Evolutionary conservation across 371 early-diverging fungal species (phyloP), one percentile per base, ranked within the genome.

Genomic region (Zychaea mexicana): DNA sequence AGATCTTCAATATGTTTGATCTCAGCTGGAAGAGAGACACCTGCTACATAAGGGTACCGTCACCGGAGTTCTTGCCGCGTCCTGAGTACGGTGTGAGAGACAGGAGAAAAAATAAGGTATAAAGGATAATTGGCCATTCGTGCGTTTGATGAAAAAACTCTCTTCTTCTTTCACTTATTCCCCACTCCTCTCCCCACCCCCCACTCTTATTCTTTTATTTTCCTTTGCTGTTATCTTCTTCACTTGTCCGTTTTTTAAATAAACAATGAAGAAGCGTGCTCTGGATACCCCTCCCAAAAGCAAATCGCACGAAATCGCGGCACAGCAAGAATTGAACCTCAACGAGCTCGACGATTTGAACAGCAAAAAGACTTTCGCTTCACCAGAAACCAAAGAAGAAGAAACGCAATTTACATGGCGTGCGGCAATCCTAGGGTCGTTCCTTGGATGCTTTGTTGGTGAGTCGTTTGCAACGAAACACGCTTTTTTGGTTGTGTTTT

Each of bases 341-440:
- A 36, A 36, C 36, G 2, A 36, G 8, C 3, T 49, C 6, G 49
- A 49, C 24, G 22, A 49, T 30, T 12, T 42, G 42, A 42, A 42
- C 13, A 6, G 5, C 33, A 33, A 8, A 33, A 33, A 33, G 8
- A 33, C 33, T 8, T 33, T 33, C 45, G 13, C 26, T 7, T 7
- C 38, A 36, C 38, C 38, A 36, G 38, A 36, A 36, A 36, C 38
- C 9, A 36, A 9, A 42, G 26, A 32, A 30, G 62, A 69, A 42
- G 61, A 65, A 55, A 26, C 60, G 5, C 72, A 76, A 15, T 76
- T 76, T 30, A 76, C 72, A 17, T 70, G 79, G 78, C 82, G 87
- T 8, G 78, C 89, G 10, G 68, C 78, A 27, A 67, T 86, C 32
- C 70, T 88, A 28, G 88, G 88, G 4, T 77, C 79, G 12, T 45